Evolutionary conservation across 257 asterid species (phyloP).

Genomic region (Solanum paucissectum): DNA sequence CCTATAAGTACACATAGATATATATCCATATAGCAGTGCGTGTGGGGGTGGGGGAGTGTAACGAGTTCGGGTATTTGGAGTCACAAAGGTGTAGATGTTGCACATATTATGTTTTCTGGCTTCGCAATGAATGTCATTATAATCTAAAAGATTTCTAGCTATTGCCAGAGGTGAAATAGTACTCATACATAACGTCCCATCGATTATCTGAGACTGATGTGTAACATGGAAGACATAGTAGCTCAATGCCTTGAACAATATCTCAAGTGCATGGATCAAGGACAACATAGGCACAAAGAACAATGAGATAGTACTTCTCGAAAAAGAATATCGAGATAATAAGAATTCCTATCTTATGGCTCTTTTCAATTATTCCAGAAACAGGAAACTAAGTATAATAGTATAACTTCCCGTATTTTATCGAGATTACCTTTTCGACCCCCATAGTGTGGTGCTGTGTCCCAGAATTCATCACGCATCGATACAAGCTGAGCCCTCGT

Average conservation of each 20-base stretch:
- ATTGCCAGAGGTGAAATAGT: neutral
- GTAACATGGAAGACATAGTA: neutral
- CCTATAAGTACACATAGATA: neutral
- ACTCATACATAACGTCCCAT: neutral
- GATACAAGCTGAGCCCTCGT: slow-evolving; percentile 39
- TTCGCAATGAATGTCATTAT: neutral
- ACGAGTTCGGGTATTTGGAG: neutral
- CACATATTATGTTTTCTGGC: neutral
- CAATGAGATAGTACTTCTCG: neutral
- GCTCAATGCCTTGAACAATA: neutral
- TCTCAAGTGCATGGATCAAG: neutral
- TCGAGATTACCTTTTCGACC: slow-evolving; percentile 49
- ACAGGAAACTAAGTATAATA: neutral
- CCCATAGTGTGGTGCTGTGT: slow-evolving; percentile 76
- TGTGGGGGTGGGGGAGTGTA: neutral
- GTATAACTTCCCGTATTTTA: neutral
- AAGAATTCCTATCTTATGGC: neutral
- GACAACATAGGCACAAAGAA: neutral
- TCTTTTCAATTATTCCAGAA: neutral
- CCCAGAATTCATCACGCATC: slow-evolving; percentile 79
- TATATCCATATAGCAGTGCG: neutral
- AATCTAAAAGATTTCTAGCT: neutral
- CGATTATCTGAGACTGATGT: neutral
- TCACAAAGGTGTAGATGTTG: neutral
- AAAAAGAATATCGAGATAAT: neutral